Evolutionary conservation across 2,329 filamentous ascomycete genomes (phyloP), one percentile per base, ranked within the genome.

Genomic region (Fusarium sp.): DNA sequence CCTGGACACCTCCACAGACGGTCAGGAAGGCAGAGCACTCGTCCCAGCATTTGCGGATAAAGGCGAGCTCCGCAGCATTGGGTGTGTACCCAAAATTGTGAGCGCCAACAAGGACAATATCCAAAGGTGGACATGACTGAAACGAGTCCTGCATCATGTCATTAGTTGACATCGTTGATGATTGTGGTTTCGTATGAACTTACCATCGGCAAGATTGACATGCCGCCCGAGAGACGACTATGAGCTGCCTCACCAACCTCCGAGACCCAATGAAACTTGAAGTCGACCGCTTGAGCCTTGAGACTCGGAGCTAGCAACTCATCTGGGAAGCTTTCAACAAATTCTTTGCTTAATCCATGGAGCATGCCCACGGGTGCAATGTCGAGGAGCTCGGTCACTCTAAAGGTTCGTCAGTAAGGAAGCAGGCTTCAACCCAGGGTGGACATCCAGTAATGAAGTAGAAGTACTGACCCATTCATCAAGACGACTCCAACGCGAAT

Each of bases 71-170:
- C 6, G 73, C 68, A 11, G 80, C 77, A n/a, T 58, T 83, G 4
- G 77, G 74, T 6, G 71, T 66, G 62, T 85, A 82, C 3, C 43
- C 57, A 1, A 69, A 5, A 14, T 77, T 41, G 37, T 81, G 76
- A 7, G 85, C 84, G 1, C 85, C 84, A 64, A 85, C 82, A 50
- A 86, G 78, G 20, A 82, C 81, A 58, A 86, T 81, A 67, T 86
- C 85, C 8, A 86, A 78, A 1, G 79, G 71, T 0, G 84, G 84
- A 52, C 84, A 85, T 1, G 79, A 79, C 5, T 79, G 79, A 32
- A 85, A 86, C 0, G 82, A 81, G 70, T 86, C 79, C 84, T 85
- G 25, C 6, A 50, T 8, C 5, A n/a, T 18, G 5, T 1, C 2
- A 0, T 52, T 10, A 52, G 10, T 8, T 14, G 2, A 6, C 16